Conservation (phyloP, 768 basidiomycete genomes). For the Suillus subaureus region DNA sequence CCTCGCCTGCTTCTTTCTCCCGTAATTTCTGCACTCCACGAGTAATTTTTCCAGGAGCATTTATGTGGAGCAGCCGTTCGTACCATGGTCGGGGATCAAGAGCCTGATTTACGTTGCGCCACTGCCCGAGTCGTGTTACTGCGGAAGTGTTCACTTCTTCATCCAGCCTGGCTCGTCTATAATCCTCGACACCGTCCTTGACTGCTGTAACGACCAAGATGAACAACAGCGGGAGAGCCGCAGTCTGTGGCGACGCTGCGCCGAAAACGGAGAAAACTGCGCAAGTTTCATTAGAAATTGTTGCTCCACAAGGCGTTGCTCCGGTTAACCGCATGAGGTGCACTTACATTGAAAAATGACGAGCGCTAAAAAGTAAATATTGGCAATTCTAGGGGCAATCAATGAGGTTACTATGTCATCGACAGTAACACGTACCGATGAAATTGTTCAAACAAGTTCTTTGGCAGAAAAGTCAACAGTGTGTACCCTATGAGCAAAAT, state of each 20-base stretch:
- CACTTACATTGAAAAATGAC: conserved; percentile 76
- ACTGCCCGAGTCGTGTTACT: conserved; percentile 84
- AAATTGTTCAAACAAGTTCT: conserved; percentile 95
- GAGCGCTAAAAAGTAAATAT: conserved; percentile 87
- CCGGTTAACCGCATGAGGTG: background rate
- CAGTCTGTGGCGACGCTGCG: conserved; percentile 77
- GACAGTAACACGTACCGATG: conserved; percentile 55
- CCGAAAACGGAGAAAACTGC: conserved; percentile 91
- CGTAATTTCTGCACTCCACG: conserved; percentile 86
- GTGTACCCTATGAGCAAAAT: conserved; percentile 72
- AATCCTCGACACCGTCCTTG: conserved; percentile 97
- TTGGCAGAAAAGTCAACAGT: conserved; percentile 85
- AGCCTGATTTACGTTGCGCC: conserved; percentile 90
- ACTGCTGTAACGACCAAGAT: conserved; percentile 88
- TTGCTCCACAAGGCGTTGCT: conserved; percentile 1
- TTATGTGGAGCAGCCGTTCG: conserved; percentile 71
- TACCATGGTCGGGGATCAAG: conserved; percentile 75
- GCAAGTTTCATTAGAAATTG: conserved; percentile 12
- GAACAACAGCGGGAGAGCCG: conserved; percentile 84
- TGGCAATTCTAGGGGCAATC: conserved; percentile 64
- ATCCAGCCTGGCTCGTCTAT: conserved; percentile 84
- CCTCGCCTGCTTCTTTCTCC: conserved; percentile 75
- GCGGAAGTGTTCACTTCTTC: conserved; percentile 96
- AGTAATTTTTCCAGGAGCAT: conserved; percentile 73
- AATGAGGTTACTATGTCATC: background rate